phyloP scores from a whole-genome alignment of 148 eudicot genomes.

The Chenopodium suecicum region DNA sequence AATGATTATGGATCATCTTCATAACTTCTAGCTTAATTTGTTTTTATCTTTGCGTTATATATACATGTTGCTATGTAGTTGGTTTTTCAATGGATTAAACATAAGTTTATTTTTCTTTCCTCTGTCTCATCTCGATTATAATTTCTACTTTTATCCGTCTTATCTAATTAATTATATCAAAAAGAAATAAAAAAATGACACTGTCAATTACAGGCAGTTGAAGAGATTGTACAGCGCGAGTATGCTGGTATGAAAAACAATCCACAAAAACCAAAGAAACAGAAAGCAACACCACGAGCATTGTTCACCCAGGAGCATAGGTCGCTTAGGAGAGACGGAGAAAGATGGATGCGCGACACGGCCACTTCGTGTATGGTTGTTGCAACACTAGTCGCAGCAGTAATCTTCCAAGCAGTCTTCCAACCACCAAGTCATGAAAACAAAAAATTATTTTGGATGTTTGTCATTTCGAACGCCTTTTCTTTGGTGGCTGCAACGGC shows the following conservation, averaged over 20 bases:
- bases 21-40: no score
- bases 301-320: constrained; percentile 23
- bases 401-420: constrained; percentile 10
- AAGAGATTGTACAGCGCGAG: not conserved
- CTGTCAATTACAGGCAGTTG: not conserved
- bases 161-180: not conserved
- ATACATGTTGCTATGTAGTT: no score
- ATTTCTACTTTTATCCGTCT: no score
- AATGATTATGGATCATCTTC: no score
- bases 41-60: no score
- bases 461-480: not conserved
- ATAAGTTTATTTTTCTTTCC: no score
- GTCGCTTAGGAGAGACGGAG: constrained; percentile 1
- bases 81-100: no score
- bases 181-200: not conserved
- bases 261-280: not conserved
- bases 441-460: constrained; percentile 14
- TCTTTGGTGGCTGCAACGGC: constrained; percentile 2
- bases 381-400: constrained; percentile 33
- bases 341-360: constrained; percentile 8
- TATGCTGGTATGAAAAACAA: constrained; percentile 10
- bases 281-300: constrained; percentile 16
- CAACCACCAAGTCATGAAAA: constrained; percentile 21
- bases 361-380: constrained; percentile 35
- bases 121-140: no score